phyloP scores from a whole-genome alignment of 805 yeast species.

The Metschnikowia colocasiae region DNA sequence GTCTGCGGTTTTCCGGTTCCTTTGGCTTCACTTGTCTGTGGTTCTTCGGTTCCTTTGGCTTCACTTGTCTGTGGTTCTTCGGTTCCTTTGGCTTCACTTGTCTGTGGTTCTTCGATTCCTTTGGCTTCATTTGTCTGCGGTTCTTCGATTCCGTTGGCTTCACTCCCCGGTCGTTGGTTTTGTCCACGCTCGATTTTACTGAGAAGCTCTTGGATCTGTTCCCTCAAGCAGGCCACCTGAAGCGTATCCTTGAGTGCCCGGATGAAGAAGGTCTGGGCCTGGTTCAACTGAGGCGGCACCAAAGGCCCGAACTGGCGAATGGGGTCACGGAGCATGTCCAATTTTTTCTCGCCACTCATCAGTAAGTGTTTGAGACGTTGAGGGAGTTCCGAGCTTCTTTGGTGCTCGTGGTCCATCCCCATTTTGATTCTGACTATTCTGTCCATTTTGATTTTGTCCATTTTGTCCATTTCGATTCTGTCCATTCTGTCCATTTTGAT shows the following conservation, averaged over 20 bases:
- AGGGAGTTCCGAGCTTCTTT: background rate
- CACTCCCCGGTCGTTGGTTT: background rate
- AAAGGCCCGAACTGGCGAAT: conserved; percentile 47
- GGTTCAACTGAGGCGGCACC: conserved; percentile 40
- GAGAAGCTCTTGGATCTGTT: conserved; percentile 15
- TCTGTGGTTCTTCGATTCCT: no score
- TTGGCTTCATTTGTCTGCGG: no score
- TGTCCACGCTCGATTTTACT: background rate
- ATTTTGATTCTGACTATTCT: no score
- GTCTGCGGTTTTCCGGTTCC: no score
- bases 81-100: no score
- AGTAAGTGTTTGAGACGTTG: background rate
- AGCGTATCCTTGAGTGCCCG: conserved; percentile 27
- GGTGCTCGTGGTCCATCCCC: background rate
- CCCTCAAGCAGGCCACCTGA: conserved; percentile 20
- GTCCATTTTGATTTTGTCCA: no score
- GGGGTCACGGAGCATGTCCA: conserved; percentile 15
- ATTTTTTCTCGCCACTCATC: background rate
- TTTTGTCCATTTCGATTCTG: no score
- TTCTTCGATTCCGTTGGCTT: no score
- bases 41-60: no score
- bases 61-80: no score
- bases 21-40: no score
- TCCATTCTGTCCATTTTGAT: no score
- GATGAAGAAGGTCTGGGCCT: conserved; percentile 37